Evolutionary conservation across 495 filamentous ascomycete species (phyloP), one percentile per base, ranked within the genome.

Genomic region (Gamarada debralockiae): DNA sequence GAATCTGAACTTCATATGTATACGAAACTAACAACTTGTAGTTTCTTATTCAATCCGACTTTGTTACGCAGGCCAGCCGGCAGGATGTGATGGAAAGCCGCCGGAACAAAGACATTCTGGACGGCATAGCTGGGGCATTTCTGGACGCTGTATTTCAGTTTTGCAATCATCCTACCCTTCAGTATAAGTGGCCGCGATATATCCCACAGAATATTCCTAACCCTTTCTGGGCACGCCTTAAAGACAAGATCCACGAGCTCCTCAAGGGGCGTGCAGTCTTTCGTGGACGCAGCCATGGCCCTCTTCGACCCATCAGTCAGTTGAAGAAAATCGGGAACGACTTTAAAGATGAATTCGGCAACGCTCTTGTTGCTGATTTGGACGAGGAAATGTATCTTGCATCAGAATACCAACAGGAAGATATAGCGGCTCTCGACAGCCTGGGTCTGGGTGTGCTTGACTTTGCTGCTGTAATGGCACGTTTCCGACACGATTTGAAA

Each of bases 21-120:
- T 43, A 38, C 50, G 52, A 44, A n/a, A 60, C 34, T 34, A 48
- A 37, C 15, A 31, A 40, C 12, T 10, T n/a, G 14, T 41, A 77
- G 68, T 78, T 78, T 39, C 48, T 74, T 4, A 74, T 78, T 39
- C 73, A 78, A 15, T 57, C 65, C 22, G 73, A 77, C 53, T 77
- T 76, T 49, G 68, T 70, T 33, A 76, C 72, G 0, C 46, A 66
- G 7, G 73, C 72, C 0, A 74, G 59, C 57, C 59, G 73, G 9
- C 57, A 77, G 43, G 70, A 72, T 56, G 65, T 77, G 20, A 46
- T 68, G 5, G 29, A 34, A 10, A 52, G 57, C 9, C 23, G 36
- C 14, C 33, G 61, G n/a, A 69, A 68, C 50, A 15, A 49, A 36
- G 29, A 31, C 1, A 34, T 67, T 20, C 52, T 59, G 24, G 27